These are phyloP conservation scores for Isatis tinctoria DNA, from an alignment of 345 rosid genomes.

Conservation along the genomic window DNA sequence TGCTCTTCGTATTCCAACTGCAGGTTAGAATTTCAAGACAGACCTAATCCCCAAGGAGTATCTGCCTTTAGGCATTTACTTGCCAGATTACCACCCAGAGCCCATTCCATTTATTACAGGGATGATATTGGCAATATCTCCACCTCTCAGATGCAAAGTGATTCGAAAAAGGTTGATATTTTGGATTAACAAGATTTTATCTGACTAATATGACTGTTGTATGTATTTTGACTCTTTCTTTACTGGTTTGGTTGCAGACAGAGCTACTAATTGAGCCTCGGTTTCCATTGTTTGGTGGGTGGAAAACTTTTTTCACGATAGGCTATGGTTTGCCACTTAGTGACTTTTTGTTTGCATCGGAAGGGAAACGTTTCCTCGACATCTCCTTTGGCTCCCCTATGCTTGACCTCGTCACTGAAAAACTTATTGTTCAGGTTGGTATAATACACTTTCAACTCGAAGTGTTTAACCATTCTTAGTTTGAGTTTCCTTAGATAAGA, in stretches of 20 bases:
- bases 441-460: not conserved
- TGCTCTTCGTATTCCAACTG: not conserved
- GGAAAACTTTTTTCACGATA: constrained; percentile 91
- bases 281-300: constrained; percentile 95
- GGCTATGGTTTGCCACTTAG: constrained; percentile 90
- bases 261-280: constrained; percentile 87
- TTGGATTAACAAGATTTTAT: not conserved
- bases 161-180: constrained; percentile 68
- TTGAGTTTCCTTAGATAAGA: not conserved
- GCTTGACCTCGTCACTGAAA: constrained; percentile 65
- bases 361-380: constrained; percentile 72
- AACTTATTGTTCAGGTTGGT: constrained; percentile 74
- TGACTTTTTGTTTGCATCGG: constrained; percentile 72
- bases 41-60: constrained; percentile 62
- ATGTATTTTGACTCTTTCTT: constrained; percentile 25
- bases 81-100: constrained; percentile 86
- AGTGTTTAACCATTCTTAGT: not conserved
- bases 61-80: constrained; percentile 69
- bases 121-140: constrained; percentile 99
- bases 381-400: constrained; percentile 75
- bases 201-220: not conserved
- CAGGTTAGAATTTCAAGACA: constrained; percentile 70
- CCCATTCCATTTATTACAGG: constrained; percentile 88
- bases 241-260: constrained; percentile 53
- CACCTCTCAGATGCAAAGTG: constrained; percentile 78